Conservation (phyloP, 805 yeast genomes). For the Grigorovia yakushimaensis region DNA sequence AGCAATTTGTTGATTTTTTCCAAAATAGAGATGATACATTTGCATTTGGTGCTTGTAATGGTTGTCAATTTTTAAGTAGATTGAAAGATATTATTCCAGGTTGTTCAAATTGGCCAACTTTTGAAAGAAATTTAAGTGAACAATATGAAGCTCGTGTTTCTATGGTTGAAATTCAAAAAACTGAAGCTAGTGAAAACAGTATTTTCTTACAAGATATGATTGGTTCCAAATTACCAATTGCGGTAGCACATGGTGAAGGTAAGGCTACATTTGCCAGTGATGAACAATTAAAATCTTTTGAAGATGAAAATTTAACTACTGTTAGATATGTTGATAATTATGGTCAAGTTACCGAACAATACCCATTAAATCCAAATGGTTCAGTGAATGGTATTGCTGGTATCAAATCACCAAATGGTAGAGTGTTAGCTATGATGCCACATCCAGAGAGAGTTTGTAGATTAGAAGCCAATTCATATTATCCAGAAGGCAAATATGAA, state of each 20-base stretch:
- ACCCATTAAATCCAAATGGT: constrained; percentile 95
- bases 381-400: constrained; percentile 92
- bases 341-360: constrained; percentile 70
- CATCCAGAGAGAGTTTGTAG: constrained; percentile 95
- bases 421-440: constrained; percentile 98
- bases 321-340: constrained; percentile 85
- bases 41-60: constrained; percentile 97
- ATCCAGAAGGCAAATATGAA: constrained; percentile 52
- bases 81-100: constrained; percentile 81
- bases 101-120: constrained; percentile 83
- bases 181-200: constrained; percentile 37
- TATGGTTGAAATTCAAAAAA: constrained; percentile 63
- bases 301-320: constrained; percentile 45
- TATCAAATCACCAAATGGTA: constrained; percentile 78
- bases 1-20: constrained; percentile 73
- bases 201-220: constrained; percentile 84
- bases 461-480: constrained; percentile 84
- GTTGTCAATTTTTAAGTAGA: constrained; percentile 91
- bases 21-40: constrained; percentile 82
- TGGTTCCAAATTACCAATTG: constrained; percentile 91
- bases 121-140: constrained; percentile 83
- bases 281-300: constrained; percentile 40
- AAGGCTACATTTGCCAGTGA: constrained; percentile 59
- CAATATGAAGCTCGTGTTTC: constrained; percentile 94
- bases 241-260: constrained; percentile 99